These are phyloP conservation scores for Ogataea saltuana DNA, from an alignment of 805 yeast genomes.

Conservation along the genomic window DNA sequence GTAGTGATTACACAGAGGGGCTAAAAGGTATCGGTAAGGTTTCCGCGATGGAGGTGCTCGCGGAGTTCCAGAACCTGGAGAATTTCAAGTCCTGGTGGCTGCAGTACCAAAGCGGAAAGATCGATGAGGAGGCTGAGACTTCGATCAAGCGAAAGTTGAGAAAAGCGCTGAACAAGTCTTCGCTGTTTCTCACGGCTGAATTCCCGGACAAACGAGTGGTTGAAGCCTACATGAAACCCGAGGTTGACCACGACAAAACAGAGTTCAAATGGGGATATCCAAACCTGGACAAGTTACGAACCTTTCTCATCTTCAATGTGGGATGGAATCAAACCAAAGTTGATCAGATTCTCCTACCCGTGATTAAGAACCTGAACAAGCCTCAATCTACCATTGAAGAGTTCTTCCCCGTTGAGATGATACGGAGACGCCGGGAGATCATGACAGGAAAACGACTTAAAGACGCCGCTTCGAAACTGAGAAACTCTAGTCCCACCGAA, in stretches of 20 bases:
- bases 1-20: conserved; percentile 96
- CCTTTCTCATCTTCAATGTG: conserved; percentile 64
- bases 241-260: conserved; percentile 78
- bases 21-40: conserved; percentile 94
- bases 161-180: conserved; percentile 53
- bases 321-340: conserved; percentile 80
- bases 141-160: conserved; percentile 60
- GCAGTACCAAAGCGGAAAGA: conserved; percentile 41
- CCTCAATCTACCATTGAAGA: conserved; percentile 66
- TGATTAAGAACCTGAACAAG: conserved; percentile 75
- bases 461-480: conserved; percentile 55
- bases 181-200: conserved; percentile 51
- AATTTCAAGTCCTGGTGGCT: conserved; percentile 59
- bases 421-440: conserved; percentile 46
- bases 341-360: conserved; percentile 83
- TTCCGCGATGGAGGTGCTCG: conserved; percentile 82
- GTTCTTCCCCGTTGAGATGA: conserved; percentile 63
- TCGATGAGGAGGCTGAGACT: conserved; percentile 42
- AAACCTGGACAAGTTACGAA: conserved; percentile 74
- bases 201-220: conserved; percentile 73
- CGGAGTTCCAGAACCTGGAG: conserved; percentile 63
- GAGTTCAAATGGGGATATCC: conserved; percentile 90
- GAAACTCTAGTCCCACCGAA: conserved; percentile 17
- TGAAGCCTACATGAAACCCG: conserved; percentile 77
- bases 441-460: conserved; percentile 61